Evolutionary conservation across 768 basidiomycete genomes (phyloP).

Genomic region (Collybia nuda): DNA sequence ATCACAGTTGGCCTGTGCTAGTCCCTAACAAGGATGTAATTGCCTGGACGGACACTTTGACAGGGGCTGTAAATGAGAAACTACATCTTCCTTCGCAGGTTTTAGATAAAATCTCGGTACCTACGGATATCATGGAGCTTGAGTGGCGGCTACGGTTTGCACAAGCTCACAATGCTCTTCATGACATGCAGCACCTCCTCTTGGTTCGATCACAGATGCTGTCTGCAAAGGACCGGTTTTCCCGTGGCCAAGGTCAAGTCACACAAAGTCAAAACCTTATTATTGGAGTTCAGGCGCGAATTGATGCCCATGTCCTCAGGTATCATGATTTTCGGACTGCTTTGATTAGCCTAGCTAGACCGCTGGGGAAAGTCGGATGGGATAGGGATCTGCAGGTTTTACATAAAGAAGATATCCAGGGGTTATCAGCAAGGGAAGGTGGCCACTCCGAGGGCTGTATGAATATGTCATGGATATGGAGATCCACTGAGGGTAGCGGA

Average conservation of each 20-base stretch:
- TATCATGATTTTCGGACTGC: neutral
- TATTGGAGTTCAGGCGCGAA: neutral
- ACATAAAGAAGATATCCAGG: neutral
- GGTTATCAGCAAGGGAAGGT: neutral
- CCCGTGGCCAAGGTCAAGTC: neutral
- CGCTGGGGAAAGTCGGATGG: neutral
- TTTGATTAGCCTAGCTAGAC: neutral
- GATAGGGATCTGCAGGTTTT: neutral
- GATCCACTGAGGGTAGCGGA: too few relatives aligned
- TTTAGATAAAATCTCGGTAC: neutral
- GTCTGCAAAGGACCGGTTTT: constrained; percentile 7
- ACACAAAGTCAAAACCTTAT: neutral
- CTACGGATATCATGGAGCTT: neutral
- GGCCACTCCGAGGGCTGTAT: neutral
- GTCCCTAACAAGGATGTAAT: too few relatives aligned
- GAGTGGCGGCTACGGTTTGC: constrained; percentile 13
- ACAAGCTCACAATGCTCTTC: constrained; percentile 11
- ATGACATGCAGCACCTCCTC: constrained; percentile 13
- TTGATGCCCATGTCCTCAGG: neutral
- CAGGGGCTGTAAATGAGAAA: too few relatives aligned
- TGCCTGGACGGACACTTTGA: too few relatives aligned
- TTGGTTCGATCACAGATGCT: constrained; percentile 8
- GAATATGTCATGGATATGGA: too few relatives aligned
- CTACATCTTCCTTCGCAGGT: neutral
- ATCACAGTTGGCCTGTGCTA: too few relatives aligned